These are phyloP conservation scores for Hymenoscyphus scutula DNA, from an alignment of 2,329 filamentous ascomycete genomes.

Conservation along the genomic window DNA sequence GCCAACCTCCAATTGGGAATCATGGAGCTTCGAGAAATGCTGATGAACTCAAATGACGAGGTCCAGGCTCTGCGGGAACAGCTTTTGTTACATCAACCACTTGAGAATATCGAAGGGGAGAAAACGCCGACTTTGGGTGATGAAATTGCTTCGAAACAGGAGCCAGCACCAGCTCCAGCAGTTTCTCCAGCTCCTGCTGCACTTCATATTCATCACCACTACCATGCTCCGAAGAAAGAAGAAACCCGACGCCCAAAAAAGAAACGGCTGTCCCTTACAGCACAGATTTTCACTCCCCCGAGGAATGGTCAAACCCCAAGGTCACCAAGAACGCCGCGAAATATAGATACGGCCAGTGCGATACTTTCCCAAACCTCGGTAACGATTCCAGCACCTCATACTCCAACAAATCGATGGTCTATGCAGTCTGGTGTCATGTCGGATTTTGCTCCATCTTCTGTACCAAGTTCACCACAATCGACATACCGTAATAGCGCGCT, in stretches of 20 bases:
- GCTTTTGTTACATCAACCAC: slow-evolving; percentile 73
- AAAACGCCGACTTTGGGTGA: slow-evolving; percentile 60
- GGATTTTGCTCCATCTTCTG: slow-evolving; percentile 67
- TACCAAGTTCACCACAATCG: slow-evolving; percentile 78
- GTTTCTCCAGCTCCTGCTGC: slow-evolving; percentile 57
- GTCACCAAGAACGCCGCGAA: slow-evolving; percentile 40
- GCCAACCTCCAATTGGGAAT: slow-evolving; percentile 90
- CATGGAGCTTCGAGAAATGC: slow-evolving; percentile 84
- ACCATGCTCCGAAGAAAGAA: slow-evolving; percentile 67
- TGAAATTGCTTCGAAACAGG: slow-evolving; percentile 59
- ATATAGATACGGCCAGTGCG: slow-evolving; percentile 40
- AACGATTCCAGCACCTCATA: slow-evolving; percentile 48
- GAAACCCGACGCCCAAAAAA: slow-evolving; percentile 67
- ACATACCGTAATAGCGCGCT: slow-evolving; percentile 69
- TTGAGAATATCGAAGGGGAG: slow-evolving; percentile 40
- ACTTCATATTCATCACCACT: slow-evolving; percentile 92
- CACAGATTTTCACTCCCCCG: slow-evolving; percentile 59
- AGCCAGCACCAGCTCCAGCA: slow-evolving; percentile 34
- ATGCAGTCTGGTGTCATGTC: slow-evolving; percentile 58
- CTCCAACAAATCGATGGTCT: slow-evolving; percentile 60
- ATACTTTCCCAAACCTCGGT: slow-evolving; percentile 47
- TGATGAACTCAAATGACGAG: slow-evolving; percentile 89
- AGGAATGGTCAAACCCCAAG: slow-evolving; percentile 32
- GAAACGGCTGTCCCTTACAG: slow-evolving; percentile 63
- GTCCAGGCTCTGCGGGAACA: slow-evolving; percentile 85